Conservation (phyloP, 768 basidiomycete genomes). For the Sistotremastrum suecicum region DNA sequence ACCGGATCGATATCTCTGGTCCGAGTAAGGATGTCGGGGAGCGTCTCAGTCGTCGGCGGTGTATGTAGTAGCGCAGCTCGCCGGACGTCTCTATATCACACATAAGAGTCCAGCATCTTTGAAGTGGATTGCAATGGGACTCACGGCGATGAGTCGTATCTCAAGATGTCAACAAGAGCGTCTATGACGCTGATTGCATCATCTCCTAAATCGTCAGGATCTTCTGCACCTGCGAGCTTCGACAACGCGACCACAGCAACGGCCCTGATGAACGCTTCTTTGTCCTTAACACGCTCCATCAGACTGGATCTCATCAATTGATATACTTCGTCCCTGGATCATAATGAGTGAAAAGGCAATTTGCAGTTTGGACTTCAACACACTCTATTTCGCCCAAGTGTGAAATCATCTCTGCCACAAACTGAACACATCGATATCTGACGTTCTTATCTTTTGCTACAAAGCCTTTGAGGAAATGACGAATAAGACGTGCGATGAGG, state of each 20-base stretch:
- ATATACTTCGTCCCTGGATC: slow-evolving; percentile 62
- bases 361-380: slow-evolving; percentile 14
- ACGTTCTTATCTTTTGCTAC: slow-evolving; percentile 77
- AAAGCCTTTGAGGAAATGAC: slow-evolving; percentile 67
- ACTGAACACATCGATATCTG: slow-evolving; percentile 64
- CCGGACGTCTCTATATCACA: slow-evolving; percentile 62
- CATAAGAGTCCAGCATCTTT: not conserved
- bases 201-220: slow-evolving; percentile 34
- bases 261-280: slow-evolving; percentile 59
- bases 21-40: slow-evolving; percentile 57
- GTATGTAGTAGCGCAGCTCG: slow-evolving; percentile 64
- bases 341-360: not conserved
- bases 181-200: slow-evolving; percentile 43
- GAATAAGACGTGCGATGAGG: slow-evolving; percentile 52
- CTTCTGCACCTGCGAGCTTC: slow-evolving; percentile 62
- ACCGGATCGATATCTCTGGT: slow-evolving; percentile 67
- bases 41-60: slow-evolving; percentile 35
- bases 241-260: slow-evolving; percentile 73
- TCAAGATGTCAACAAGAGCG: slow-evolving; percentile 51
- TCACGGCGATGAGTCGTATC: slow-evolving; percentile 64
- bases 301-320: slow-evolving; percentile 42
- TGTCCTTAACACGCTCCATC: slow-evolving; percentile 64
- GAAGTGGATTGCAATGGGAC: slow-evolving; percentile 15
- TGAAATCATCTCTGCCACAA: slow-evolving; percentile 67
- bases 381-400: slow-evolving; percentile 81